Conservation (phyloP, 2,329 filamentous ascomycete species). For the Nannizzia gypsea region DNA sequence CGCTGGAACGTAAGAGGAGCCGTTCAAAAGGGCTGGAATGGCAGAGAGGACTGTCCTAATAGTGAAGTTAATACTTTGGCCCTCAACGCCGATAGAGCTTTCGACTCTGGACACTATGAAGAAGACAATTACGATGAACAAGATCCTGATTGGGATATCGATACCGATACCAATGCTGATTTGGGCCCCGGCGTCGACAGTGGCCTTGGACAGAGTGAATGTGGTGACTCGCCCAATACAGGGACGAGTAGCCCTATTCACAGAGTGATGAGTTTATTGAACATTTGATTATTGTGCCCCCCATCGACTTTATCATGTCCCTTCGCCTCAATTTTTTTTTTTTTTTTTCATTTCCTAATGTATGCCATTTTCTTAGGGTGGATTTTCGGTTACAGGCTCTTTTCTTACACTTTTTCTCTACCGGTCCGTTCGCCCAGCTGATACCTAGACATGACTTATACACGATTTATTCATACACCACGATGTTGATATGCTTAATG, state of each 20-base stretch:
- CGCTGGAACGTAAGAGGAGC: constrained; percentile 92
- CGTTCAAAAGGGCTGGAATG: constrained; percentile 73
- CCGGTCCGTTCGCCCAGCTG: background rate
- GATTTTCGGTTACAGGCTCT: background rate
- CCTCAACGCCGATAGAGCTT: background rate
- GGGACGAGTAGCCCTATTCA: constrained; percentile 53
- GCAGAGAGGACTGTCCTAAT: constrained; percentile 29
- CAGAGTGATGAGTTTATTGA: constrained; percentile 62
- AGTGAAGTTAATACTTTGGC: constrained; percentile 11
- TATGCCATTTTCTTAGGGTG: background rate
- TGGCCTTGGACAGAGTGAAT: constrained; percentile 51
- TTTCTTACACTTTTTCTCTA: background rate
- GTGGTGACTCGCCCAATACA: constrained; percentile 45
- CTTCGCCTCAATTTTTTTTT: background rate
- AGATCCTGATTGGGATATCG: constrained; percentile 77
- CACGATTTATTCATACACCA: background rate
- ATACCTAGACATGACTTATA: background rate
- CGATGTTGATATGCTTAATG: background rate
- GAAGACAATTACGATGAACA: constrained; percentile 41
- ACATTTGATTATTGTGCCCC: constrained; percentile 36
- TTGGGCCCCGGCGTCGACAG: constrained; percentile 31
- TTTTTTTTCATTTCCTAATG: background rate
- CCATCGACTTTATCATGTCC: background rate
- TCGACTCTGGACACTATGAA: constrained; percentile 17
- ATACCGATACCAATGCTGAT: constrained; percentile 52